A percentile compares a stretch with the other conserved stretches of the same genome.
Conservation (phyloP, 2,329 filamentous ascomycete species). For the Karstenula rhodostoma region DNA sequence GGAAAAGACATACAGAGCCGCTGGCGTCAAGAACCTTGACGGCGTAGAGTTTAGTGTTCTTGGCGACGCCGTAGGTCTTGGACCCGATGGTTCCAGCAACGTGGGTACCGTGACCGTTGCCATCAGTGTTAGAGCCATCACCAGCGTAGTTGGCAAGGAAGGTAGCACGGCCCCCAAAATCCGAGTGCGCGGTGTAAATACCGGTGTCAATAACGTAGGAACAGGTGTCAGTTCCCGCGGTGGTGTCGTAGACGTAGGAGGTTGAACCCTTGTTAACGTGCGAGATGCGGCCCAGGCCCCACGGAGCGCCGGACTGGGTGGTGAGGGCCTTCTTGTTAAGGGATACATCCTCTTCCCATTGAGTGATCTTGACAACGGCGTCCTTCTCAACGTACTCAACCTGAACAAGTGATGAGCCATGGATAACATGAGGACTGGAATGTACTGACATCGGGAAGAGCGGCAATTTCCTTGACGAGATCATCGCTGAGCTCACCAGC, state of each 20-base stretch:
- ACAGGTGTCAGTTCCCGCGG: conserved; percentile 53
- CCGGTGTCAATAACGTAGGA: conserved; percentile 73
- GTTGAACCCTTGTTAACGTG: conserved; percentile 39
- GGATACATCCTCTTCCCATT: conserved; percentile 16
- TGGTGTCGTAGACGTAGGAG: conserved; percentile 51
- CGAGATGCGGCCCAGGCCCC: conserved; percentile 54
- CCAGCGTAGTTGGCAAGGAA: conserved; percentile 50
- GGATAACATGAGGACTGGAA: background rate
- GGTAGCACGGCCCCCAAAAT: conserved; percentile 51
- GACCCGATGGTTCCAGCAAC: conserved; percentile 35
- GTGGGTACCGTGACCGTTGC: conserved; percentile 50
- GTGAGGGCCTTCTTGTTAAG: conserved; percentile 45
- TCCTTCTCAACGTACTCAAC: conserved; percentile 53
- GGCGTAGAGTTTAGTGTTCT: conserved; percentile 49
- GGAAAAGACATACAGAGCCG: conserved; percentile 39
- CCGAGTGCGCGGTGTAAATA: conserved; percentile 62
- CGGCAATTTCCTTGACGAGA: conserved; percentile 38
- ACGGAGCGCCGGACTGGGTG: conserved; percentile 50
- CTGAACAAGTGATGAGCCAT: conserved; percentile 23
- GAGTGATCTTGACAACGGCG: conserved; percentile 42
- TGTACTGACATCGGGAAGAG: conserved; percentile 38
- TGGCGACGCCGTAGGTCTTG: conserved; percentile 48
- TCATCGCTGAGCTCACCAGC: conserved; percentile 45
- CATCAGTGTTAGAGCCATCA: conserved; percentile 45
- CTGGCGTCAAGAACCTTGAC: conserved; percentile 51